Evolutionary conservation across 139 green algal genomes (phyloP), one percentile per base, ranked within the genome.

Genomic region (Chlamydomonas eustigma): DNA sequence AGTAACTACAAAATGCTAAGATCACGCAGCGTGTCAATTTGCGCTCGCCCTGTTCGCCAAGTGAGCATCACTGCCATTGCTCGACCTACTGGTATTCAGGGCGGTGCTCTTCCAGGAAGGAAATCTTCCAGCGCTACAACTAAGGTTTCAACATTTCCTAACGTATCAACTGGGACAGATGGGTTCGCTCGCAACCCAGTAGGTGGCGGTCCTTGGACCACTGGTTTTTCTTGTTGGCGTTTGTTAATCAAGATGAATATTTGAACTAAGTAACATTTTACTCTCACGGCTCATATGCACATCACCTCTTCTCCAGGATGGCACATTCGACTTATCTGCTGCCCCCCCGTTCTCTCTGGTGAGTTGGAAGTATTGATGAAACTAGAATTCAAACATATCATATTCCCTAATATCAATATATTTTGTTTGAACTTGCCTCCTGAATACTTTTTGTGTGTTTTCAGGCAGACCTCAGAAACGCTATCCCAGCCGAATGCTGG

Each of bases 401-500:
- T n/a, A n/a, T 28, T 58, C 18, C 44, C 44, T 58, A 58, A 58
- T 18, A 18, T 18, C 18, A 58, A 58, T 18, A 28, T 58, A 58
- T 58, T 12, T 18, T 58, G 18, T 18, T 18, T 58, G 44, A 58
- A 58, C 44, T 58, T 58, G 44, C 18, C 44, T n/a, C n/a, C n/a
- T n/a, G n/a, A n/a, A n/a, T n/a, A n/a, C n/a, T n/a, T n/a, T n/a
- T n/a, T 58, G 44, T 58, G 12, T 22, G 4, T 68, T 25, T 31
- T 28, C 65, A 72, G 65, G 63, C 75, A 39, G 92, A 97, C 84
- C 80, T 97, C n/a, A 84, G 87, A 37, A 81, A 89, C 39, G 90
- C 92, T 30, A 95, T 97, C 39, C 92, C 92, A 4, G 75, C 78
- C 25, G 76, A 92, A 39, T 95, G 90, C 88, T 97, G 88, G 78